These are phyloP conservation scores for Lantana camara DNA, from an alignment of 257 asterid species.

Conservation along the genomic window DNA sequence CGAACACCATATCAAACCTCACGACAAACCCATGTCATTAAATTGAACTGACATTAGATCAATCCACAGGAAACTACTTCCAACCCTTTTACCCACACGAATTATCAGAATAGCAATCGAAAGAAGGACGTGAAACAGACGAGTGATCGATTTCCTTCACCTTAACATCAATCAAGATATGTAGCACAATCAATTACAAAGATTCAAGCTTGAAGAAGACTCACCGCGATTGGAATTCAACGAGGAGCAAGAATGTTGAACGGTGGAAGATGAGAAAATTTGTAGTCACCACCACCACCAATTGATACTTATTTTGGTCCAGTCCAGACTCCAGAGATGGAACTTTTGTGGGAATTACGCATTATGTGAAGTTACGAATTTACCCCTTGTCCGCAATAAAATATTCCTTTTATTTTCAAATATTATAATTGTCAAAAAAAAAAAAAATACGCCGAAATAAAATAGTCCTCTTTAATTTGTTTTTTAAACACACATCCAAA, in stretches of 20 bases:
- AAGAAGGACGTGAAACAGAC: not conserved
- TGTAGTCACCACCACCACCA: slow-evolving; percentile 10
- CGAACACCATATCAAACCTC: not conserved
- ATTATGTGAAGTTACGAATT: not conserved
- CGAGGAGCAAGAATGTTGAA: slow-evolving; percentile 4
- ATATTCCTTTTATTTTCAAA: too few relatives aligned
- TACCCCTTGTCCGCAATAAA: too few relatives aligned
- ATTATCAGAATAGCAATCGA: not conserved
- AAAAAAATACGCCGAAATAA: too few relatives aligned
- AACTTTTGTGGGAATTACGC: not conserved
- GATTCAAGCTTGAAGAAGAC: not conserved
- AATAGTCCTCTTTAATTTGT: too few relatives aligned
- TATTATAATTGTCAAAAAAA: too few relatives aligned
- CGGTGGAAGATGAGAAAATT: slow-evolving; percentile 26
- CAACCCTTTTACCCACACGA: not conserved
- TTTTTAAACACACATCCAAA: too few relatives aligned
- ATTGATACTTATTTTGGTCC: slow-evolving; percentile 9
- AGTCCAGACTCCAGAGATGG: not conserved
- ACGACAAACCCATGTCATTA: not conserved
- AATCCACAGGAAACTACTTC: not conserved
- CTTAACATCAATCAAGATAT: not conserved
- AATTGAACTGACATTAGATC: not conserved
- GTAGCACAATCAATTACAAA: not conserved
- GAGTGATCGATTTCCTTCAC: slow-evolving; percentile 4
- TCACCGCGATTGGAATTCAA: slow-evolving; percentile 29